Evolutionary conservation across 768 basidiomycete species (phyloP).

Genomic region (Butyriboletus loyo): DNA sequence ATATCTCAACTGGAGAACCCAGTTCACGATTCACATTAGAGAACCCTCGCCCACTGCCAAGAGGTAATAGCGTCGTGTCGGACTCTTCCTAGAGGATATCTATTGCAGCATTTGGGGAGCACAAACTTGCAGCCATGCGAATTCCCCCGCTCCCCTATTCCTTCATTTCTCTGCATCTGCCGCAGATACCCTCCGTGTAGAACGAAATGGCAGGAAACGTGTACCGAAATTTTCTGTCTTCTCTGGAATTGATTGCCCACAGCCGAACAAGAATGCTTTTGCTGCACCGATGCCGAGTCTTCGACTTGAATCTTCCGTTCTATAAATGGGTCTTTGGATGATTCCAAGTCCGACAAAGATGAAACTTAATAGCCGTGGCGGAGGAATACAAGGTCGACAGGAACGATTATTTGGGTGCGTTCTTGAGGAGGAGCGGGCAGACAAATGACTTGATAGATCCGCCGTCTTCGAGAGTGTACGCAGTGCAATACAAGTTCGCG

Average conservation of each 20-base stretch:
- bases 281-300: constrained; percentile 1
- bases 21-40: constrained; percentile 1
- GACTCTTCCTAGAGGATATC: constrained; percentile 72
- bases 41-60: constrained; percentile 45
- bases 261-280: constrained; percentile 6
- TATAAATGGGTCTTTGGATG: constrained; percentile 27
- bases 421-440: background rate
- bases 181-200: constrained; percentile 27
- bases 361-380: no score
- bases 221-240: constrained; percentile 25
- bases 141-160: constrained; percentile 54
- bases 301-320: constrained; percentile 13
- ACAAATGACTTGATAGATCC: background rate
- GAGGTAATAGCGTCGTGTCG: constrained; percentile 57
- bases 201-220: constrained; percentile 21
- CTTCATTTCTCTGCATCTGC: constrained; percentile 39
- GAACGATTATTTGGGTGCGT: no score
- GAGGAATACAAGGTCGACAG: no score
- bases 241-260: constrained; percentile 12
- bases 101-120: constrained; percentile 75
- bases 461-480: no score
- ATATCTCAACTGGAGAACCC: no score
- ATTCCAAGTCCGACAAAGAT: constrained; percentile 38
- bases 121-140: constrained; percentile 59
- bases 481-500: no score